Evolutionary conservation across 1,284 basidiomycete species (phyloP).

Genomic region (Microbotryum scabiosae): DNA sequence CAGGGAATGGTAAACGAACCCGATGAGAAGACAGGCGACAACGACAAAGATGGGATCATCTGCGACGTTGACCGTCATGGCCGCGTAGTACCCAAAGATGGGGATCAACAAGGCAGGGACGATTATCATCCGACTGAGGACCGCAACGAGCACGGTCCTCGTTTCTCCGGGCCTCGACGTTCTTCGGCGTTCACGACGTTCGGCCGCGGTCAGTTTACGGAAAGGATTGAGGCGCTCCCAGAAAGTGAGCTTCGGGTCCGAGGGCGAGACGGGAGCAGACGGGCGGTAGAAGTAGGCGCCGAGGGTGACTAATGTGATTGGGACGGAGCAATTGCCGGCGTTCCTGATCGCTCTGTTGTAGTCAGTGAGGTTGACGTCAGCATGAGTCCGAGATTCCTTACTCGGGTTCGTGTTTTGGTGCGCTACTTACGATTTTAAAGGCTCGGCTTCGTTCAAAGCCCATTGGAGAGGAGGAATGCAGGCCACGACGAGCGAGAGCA

Average conservation of each 20-base stretch:
- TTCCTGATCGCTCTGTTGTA: constrained; percentile 40
- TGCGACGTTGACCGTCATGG: constrained; percentile 29
- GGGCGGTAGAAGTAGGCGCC: constrained; percentile 37
- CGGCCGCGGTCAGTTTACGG: background rate
- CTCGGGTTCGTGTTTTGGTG: no score
- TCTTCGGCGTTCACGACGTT: background rate
- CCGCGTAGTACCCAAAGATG: constrained; percentile 33
- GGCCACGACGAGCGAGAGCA: constrained; percentile 42
- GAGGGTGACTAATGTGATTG: constrained; percentile 43
- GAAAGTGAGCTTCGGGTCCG: background rate
- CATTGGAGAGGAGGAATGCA: constrained; percentile 42
- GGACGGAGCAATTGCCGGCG: constrained; percentile 43
- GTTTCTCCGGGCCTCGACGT: constrained; percentile 5
- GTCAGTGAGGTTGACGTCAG: background rate
- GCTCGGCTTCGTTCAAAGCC: constrained; percentile 37
- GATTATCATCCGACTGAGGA: constrained; percentile 38
- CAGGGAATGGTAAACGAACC: constrained; percentile 7
- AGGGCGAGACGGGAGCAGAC: constrained; percentile 5
- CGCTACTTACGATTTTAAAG: constrained; percentile 37
- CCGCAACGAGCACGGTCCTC: constrained; percentile 37
- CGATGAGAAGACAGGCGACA: constrained; percentile 32
- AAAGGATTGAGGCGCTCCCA: constrained; percentile 3
- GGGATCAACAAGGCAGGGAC: constrained; percentile 40
- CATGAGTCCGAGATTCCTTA: no score
- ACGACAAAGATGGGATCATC: constrained; percentile 35